A percentile compares a stretch with the other conserved stretches of the same genome.
Evolutionary conservation across 352 stramenopile species (phyloP).

Genomic region (Stramenopiles sp.): DNA sequence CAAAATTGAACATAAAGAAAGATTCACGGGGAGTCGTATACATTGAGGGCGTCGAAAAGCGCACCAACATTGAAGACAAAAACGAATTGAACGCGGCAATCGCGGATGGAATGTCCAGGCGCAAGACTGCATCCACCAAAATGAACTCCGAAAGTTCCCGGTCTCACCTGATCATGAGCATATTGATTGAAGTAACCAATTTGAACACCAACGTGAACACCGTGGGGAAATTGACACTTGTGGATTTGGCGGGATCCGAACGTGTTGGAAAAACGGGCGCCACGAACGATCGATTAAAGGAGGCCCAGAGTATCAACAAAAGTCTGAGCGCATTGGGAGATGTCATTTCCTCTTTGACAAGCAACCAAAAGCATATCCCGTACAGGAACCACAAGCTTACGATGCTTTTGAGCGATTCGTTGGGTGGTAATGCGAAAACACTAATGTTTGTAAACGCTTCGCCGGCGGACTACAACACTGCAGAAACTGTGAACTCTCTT

Average conservation of each 20-base stretch:
- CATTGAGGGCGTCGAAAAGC: constrained; percentile 53
- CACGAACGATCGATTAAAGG: constrained; percentile 30
- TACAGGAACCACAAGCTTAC: constrained; percentile 41
- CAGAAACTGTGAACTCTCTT: constrained; percentile 31
- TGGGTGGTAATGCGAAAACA: constrained; percentile 37
- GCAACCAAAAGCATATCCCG: constrained; percentile 29
- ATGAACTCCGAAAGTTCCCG: constrained; percentile 42
- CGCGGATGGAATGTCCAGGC: too few relatives aligned
- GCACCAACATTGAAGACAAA: too few relatives aligned
- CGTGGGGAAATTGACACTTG: constrained; percentile 30
- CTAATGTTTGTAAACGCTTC: constrained; percentile 72
- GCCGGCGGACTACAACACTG: constrained; percentile 52
- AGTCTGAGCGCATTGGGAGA: constrained; percentile 36
- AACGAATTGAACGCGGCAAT: too few relatives aligned
- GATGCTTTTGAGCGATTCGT: constrained; percentile 36
- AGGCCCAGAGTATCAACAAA: constrained; percentile 43
- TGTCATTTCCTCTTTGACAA: constrained; percentile 34
- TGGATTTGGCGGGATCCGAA: constrained; percentile 34
- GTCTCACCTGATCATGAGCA: constrained; percentile 33
- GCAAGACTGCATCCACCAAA: constrained; percentile 34
- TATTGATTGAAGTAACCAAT: constrained; percentile 28
- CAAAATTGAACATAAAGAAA: constrained; percentile 77
- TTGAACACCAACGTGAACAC: constrained; percentile 23
- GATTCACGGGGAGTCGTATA: constrained; percentile 70
- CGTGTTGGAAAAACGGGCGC: constrained; percentile 33